These are phyloP conservation scores for Aspergillus diversus DNA, from an alignment of 495 filamentous ascomycete genomes.

Conservation along the genomic window DNA sequence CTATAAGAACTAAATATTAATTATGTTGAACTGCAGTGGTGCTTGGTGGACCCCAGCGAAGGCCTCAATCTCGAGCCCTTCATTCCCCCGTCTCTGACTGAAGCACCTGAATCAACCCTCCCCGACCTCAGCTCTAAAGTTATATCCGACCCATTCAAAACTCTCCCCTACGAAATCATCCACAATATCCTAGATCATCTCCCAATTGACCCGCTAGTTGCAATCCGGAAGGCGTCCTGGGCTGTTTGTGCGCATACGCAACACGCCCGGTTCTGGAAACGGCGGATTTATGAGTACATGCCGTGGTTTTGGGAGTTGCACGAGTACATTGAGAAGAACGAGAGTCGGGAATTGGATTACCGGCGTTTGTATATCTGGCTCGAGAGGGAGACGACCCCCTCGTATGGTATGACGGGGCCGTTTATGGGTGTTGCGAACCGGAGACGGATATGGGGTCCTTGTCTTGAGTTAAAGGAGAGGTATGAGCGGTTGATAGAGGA, in stretches of 20 bases:
- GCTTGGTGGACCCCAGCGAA: not conserved
- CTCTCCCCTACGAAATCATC: slow-evolving; percentile 4
- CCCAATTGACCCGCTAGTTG: not conserved
- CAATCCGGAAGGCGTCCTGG: not conserved
- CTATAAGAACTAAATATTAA: not conserved
- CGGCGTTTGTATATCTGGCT: not conserved
- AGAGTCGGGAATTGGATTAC: not conserved
- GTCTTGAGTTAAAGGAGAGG: not conserved
- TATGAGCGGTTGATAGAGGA: not conserved
- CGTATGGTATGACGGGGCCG: slow-evolving; percentile 4
- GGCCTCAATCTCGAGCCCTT: too few species aligned
- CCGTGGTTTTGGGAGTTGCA: slow-evolving; percentile 6
- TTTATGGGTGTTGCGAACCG: slow-evolving; percentile 8
- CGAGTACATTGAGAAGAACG: not conserved
- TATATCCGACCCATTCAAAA: slow-evolving; percentile 1
- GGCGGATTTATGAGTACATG: slow-evolving; percentile 1
- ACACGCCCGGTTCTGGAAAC: not conserved
- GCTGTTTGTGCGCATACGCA: not conserved
- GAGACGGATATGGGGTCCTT: slow-evolving; percentile 9
- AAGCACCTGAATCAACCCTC: not conserved
- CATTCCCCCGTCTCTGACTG: not conserved
- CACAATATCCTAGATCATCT: not conserved
- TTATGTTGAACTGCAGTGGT: not conserved
- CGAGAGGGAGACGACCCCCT: not conserved
- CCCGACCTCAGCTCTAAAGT: not conserved